Conservation (phyloP, 768 basidiomycete genomes). For the Tylopilus sp. region DNA sequence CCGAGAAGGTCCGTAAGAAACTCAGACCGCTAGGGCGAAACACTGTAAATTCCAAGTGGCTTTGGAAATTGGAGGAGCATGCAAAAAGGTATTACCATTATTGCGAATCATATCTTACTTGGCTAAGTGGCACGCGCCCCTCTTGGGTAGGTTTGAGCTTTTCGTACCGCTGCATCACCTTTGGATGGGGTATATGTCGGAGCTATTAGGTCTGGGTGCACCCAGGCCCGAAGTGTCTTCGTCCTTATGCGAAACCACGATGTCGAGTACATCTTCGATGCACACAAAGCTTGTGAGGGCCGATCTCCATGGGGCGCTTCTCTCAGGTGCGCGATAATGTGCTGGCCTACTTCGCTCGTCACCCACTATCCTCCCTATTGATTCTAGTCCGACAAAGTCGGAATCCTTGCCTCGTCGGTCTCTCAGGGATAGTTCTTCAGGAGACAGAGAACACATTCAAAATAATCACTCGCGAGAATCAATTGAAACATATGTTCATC, state of each 20-base stretch:
- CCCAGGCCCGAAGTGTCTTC: no score
- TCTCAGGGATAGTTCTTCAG: no score
- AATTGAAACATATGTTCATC: constrained; percentile 57
- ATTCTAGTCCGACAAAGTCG: constrained; percentile 66
- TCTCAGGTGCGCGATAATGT: constrained; percentile 54
- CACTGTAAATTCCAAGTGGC: constrained; percentile 51
- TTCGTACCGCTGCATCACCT: constrained; percentile 76
- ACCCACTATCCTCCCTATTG: not conserved
- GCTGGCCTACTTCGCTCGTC: not conserved
- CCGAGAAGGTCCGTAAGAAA: constrained; percentile 44
- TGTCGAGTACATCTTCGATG: no score
- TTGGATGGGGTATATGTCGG: constrained; percentile 90
- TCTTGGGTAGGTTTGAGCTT: constrained; percentile 55
- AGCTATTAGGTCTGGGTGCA: no score
- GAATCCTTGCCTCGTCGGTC: constrained; percentile 61
- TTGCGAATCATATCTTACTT: not conserved
- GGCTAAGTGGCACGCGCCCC: not conserved
- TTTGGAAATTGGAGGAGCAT: constrained; percentile 61
- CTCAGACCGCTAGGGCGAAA: constrained; percentile 47
- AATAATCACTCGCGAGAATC: no score
- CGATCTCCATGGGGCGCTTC: no score
- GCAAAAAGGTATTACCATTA: constrained; percentile 49
- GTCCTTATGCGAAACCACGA: no score
- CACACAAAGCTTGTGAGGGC: no score
- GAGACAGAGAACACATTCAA: no score